A percentile compares a stretch with the other conserved stretches of the same genome.
Evolutionary conservation across 805 yeast genomes (phyloP).

Genomic region (Groenewaldozyma tartarivorans): DNA sequence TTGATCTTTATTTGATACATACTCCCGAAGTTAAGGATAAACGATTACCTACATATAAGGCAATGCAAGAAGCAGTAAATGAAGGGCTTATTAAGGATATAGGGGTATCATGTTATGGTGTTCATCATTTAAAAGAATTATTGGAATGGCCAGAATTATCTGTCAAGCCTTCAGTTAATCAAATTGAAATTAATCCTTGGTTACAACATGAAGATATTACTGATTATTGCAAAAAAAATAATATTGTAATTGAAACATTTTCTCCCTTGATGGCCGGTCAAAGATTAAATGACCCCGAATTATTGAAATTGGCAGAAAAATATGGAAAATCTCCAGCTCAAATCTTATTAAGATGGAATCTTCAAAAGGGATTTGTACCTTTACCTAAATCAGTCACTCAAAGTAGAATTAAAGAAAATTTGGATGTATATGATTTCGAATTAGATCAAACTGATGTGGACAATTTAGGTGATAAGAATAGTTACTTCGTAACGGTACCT

Average conservation of each 20-base stretch:
- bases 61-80: conserved; percentile 43
- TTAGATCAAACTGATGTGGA: conserved; percentile 23
- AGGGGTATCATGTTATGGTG: conserved; percentile 59
- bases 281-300: conserved; percentile 43
- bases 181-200: conserved; percentile 82
- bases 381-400: conserved; percentile 60
- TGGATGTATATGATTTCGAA: conserved; percentile 43
- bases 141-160: conserved; percentile 36
- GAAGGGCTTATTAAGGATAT: conserved; percentile 42
- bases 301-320: conserved; percentile 44
- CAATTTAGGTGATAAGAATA: conserved; percentile 21
- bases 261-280: conserved; percentile 69
- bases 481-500: conserved; percentile 21
- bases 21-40: conserved; percentile 29
- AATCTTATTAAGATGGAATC: conserved; percentile 38
- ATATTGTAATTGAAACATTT: conserved; percentile 61
- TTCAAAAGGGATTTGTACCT: conserved; percentile 47
- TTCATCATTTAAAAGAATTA: conserved; percentile 46
- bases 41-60: conserved; percentile 18
- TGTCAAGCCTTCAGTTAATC: conserved; percentile 63
- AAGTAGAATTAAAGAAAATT: conserved; percentile 47
- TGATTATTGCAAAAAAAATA: conserved; percentile 45
- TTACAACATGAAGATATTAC: conserved; percentile 56
- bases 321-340: conserved; percentile 52
- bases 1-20: conserved; percentile 62